Base-by-base conservation (phyloP, 2,329 filamentous ascomycete species). In the Cladosporium sp. region DNA sequence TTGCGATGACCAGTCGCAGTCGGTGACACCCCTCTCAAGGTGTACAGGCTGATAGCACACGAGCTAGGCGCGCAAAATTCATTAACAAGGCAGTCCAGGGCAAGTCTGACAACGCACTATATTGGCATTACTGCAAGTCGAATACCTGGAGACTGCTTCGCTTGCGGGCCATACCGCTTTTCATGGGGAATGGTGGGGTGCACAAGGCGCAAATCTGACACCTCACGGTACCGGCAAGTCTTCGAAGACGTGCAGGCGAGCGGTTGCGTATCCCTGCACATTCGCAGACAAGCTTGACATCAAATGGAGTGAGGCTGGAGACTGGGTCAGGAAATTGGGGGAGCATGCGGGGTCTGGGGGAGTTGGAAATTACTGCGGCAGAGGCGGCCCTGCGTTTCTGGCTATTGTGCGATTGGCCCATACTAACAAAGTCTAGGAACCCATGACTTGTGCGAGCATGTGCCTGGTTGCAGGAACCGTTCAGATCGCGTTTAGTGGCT, bases 401-500 rank as follows among this genome's bases (percentile, higher is more conserved):
- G 37, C 62, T 49, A 58, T 49, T 46, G 52, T 58, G 23, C 35
- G 53, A 64, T 57, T 64, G 62, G 55, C 46, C 26, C 44, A 21
- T 35, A 31, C 33, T 40, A n/a, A 59, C 33, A 64, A 21, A 23
- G 21, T 33, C 62, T 35, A 33, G 62, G 55, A 44, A 59, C 62
- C 55, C 62, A 65, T 64, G 62, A 64, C 62, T 56, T 56, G 33
- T 31, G 31, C 12, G 12, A 44, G 49, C 62, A 65, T 59, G 62
- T 65, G 62, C 62, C 53, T 65, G 50, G 44, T 60, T 65, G 62
- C 62, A 65, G 55, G 56, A 59, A 52, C 62, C 56, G 62, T 44
- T 35, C 55, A 50, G 21, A 50, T 21, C 28, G 37, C 44, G 37
- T 37, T 65, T 60, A 37, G 62, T 58, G 62, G 55, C 55, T 65